These are phyloP conservation scores for Yarrowia sp. DNA, from an alignment of 805 yeast species.

Conservation along the genomic window DNA sequence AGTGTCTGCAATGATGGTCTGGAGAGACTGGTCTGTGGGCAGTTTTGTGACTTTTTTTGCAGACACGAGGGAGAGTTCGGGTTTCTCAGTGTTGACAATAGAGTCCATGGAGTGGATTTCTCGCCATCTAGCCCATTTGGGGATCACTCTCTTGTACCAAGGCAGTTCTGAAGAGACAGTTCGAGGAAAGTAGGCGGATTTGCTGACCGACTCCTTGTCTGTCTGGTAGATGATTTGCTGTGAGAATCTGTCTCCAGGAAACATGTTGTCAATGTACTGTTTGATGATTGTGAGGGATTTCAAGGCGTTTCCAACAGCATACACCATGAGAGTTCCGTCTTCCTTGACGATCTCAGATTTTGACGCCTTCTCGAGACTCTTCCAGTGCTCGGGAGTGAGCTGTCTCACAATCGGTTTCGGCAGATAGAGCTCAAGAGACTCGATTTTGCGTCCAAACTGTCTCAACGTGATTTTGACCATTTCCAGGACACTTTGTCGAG, in stretches of 20 bases:
- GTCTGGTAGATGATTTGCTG: slow-evolving; percentile 24
- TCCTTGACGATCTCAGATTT: background rate
- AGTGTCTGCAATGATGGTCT: slow-evolving; percentile 2
- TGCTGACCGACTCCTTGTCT: background rate
- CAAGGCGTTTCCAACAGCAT: slow-evolving; percentile 3
- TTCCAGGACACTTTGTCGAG: background rate
- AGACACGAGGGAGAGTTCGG: slow-evolving; percentile 4
- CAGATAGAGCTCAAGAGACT: no score
- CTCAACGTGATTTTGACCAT: slow-evolving; percentile 5
- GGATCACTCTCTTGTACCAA: background rate
- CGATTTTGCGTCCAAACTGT: no score
- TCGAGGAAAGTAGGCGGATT: slow-evolving; percentile 17
- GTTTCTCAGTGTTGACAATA: background rate
- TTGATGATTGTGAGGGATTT: background rate
- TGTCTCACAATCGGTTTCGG: background rate
- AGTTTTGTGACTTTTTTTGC: background rate
- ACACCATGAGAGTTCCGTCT: background rate
- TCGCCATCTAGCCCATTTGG: slow-evolving; percentile 10
- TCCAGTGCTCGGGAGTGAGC: slow-evolving; percentile 13
- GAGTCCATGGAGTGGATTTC: slow-evolving; percentile 17
- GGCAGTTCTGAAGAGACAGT: slow-evolving; percentile 13
- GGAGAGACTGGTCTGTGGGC: background rate
- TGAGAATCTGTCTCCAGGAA: background rate
- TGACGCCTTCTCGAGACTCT: background rate
- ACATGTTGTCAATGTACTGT: background rate